These are phyloP conservation scores for Diaporthe caulivora DNA, from an alignment of 2,329 filamentous ascomycete genomes.

Conservation along the genomic window DNA sequence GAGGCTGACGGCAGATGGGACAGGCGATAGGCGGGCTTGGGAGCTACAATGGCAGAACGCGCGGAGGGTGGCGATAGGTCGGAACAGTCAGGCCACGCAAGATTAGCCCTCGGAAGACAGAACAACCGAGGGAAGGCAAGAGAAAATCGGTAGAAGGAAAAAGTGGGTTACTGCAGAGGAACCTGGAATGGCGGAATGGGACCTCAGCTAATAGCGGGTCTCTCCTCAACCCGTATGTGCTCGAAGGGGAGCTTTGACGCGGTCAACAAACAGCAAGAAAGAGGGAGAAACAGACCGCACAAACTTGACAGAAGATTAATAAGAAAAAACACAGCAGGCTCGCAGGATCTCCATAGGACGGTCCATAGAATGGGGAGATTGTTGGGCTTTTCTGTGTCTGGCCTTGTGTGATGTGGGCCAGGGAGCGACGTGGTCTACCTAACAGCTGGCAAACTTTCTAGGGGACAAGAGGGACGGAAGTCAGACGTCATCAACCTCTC, in stretches of 20 bases:
- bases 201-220: slow-evolving; percentile 14
- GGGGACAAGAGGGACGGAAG: neutral
- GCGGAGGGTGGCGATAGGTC: slow-evolving; percentile 31
- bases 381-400: neutral
- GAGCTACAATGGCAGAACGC: neutral
- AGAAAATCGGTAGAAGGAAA: slow-evolving; percentile 35
- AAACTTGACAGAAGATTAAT: neutral
- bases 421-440: slow-evolving; percentile 18
- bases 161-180: slow-evolving; percentile 34
- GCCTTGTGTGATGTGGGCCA: slow-evolving; percentile 23
- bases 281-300: neutral
- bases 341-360: neutral
- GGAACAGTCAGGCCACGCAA: slow-evolving; percentile 39
- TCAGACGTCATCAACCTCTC: slow-evolving; percentile 16
- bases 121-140: slow-evolving; percentile 33
- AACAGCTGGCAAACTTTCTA: slow-evolving; percentile 28
- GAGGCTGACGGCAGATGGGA: slow-evolving; percentile 26
- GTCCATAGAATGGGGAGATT: slow-evolving; percentile 21
- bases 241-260: slow-evolving; percentile 20
- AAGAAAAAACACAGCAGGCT: neutral
- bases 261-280: slow-evolving; percentile 9
- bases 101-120: slow-evolving; percentile 36
- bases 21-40: neutral
- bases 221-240: neutral
- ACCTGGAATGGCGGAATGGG: neutral